Evolutionary conservation across 176 grass and related monocot species (phyloP).

Genomic region (Avena eriantha): DNA sequence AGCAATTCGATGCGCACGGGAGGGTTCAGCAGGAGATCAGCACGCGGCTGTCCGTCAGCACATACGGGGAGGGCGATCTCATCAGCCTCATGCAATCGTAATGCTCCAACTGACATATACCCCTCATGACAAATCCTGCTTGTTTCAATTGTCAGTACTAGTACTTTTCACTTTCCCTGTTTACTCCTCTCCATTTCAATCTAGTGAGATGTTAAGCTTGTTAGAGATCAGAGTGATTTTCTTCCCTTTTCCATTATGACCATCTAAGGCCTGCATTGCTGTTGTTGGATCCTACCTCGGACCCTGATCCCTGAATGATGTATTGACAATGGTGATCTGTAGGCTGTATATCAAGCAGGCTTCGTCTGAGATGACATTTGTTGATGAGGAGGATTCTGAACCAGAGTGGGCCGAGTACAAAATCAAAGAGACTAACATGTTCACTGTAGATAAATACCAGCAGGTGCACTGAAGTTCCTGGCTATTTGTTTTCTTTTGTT

Average conservation of each 20-base stretch:
- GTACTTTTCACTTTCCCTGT: background rate
- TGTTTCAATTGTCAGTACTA: background rate
- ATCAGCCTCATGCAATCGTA: slow-evolving; percentile 96
- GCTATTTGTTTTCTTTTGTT: background rate
- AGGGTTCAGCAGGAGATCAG: slow-evolving; percentile 68
- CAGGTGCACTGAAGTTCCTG: slow-evolving; percentile 60
- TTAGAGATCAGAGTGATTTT: background rate
- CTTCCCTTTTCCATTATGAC: background rate
- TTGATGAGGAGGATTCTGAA: slow-evolving; percentile 62
- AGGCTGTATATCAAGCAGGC: slow-evolving; percentile 94
- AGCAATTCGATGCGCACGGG: slow-evolving; percentile 94
- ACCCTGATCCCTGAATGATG: background rate
- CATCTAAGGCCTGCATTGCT: background rate
- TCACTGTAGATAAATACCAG: slow-evolving; percentile 95
- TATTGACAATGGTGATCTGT: slow-evolving; percentile 34
- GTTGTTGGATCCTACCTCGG: background rate
- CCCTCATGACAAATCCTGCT: background rate
- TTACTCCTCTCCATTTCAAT: background rate
- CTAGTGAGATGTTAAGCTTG: background rate
- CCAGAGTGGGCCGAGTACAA: slow-evolving; percentile 95
- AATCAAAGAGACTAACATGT: slow-evolving; percentile 97
- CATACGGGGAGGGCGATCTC: slow-evolving; percentile 85
- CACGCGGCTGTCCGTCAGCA: slow-evolving; percentile 77
- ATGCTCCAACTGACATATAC: background rate
- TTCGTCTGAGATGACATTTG: slow-evolving; percentile 62